Evolutionary conservation across 2,329 filamentous ascomycete genomes (phyloP).

Genomic region (Stemphylium lycopersici): DNA sequence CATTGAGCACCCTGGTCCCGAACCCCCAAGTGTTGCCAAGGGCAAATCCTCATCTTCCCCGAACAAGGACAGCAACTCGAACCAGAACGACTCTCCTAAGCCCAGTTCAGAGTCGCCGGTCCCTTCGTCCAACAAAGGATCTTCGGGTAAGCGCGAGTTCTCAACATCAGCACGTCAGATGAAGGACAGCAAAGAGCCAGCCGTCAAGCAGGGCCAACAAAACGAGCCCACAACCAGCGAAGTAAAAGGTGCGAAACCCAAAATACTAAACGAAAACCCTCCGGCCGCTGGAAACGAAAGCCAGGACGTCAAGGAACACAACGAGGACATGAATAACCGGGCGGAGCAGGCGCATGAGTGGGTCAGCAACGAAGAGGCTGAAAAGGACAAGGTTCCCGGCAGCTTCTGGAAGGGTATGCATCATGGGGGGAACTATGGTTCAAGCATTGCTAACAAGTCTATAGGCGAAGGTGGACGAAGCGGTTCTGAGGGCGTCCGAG

Average conservation of each 20-base stretch:
- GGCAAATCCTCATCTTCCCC: constrained; percentile 40
- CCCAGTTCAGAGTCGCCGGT: constrained; percentile 11
- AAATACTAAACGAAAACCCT: constrained; percentile 49
- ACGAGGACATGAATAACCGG: constrained; percentile 52
- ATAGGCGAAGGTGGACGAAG: constrained; percentile 38
- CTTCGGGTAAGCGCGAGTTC: constrained; percentile 19
- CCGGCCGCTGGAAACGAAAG: constrained; percentile 43
- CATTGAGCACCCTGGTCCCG: constrained; percentile 54
- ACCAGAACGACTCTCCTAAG: constrained; percentile 14
- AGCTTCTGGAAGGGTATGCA: constrained; percentile 50
- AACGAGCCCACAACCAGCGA: constrained; percentile 19
- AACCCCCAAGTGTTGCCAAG: constrained; percentile 51
- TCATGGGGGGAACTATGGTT: background rate
- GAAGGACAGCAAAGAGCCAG: constrained; percentile 25
- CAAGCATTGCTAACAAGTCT: constrained; percentile 12
- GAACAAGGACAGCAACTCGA: constrained; percentile 27
- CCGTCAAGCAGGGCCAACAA: constrained; percentile 13
- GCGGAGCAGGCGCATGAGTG: constrained; percentile 51
- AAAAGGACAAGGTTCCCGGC: constrained; percentile 51
- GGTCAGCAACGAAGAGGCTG: constrained; percentile 44
- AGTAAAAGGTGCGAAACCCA: constrained; percentile 50
- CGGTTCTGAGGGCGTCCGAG: constrained; percentile 14
- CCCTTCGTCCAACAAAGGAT: constrained; percentile 12
- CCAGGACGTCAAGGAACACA: constrained; percentile 52
- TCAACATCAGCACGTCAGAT: constrained; percentile 17